Base-by-base conservation (phyloP, 1,284 basidiomycete species). In the Papiliotrema nemorosa region DNA sequence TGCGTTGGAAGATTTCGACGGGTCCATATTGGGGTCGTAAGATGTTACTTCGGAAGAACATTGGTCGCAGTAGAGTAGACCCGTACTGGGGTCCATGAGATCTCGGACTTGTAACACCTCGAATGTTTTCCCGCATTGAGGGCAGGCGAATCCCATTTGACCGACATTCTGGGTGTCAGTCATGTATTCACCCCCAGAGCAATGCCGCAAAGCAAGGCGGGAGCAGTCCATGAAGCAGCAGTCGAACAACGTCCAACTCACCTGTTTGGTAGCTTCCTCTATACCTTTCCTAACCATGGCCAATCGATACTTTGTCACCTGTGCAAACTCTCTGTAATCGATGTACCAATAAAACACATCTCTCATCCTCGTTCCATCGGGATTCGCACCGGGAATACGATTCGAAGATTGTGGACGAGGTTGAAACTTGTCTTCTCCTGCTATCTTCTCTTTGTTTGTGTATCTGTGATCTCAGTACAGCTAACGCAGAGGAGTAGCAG, bases 241-340 rank as follows among this genome's bases (percentile, higher is more conserved):
- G 20, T 29, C 25, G n/a, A 16, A 12, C 13, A n/a, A n/a, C n/a
- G 14, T 5, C 9, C 22, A 18, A 42, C 42, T 16, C 88, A 73
- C 92, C 90, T 60, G 87, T 54, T 69, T 85, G 56, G 92, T 78
- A 50, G 85, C 84, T 37, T 86, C 84, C 54, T 98, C 93, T 59
- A 98, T 92, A 50, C 84, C 83, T 54, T 86, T 82, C 57, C 87
- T 83, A 86, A 99, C 96, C 68, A 89, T 87, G n/a, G 90, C 88
- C 53, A 98, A 84, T 33, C 92, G 81, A 89, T 94, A 98, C 74
- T 97, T 97, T 69, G 94, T 88, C 43, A 97, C 91, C 70, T 98
- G 92, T 75, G 90, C 90, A 67, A 97, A 94, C 66, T 87, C 83
- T 62, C 90, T 86, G 73, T 92, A 94, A 77, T 98, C 88, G 68